Evolutionary conservation across 306 rosid species (phyloP).

Genomic region (Cercis canadensis): DNA sequence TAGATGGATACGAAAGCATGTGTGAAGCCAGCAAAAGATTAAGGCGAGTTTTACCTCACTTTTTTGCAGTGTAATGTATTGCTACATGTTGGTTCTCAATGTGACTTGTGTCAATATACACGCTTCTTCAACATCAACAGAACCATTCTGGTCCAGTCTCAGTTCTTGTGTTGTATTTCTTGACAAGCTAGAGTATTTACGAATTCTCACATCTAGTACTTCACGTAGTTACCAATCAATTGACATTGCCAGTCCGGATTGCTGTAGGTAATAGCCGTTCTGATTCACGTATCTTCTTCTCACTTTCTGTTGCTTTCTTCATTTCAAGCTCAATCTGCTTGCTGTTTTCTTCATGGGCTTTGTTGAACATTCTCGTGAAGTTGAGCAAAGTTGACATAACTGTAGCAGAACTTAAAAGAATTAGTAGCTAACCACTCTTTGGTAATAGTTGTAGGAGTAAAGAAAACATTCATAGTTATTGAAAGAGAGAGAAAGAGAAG

Average conservation of each 20-base stretch:
- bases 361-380: conserved; percentile 79
- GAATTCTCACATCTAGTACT: conserved; percentile 22
- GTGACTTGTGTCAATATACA: conserved; percentile 19
- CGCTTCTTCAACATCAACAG: conserved; percentile 30
- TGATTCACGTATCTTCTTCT: conserved; percentile 60
- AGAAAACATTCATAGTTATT: neutral
- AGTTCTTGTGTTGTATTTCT: conserved; percentile 21
- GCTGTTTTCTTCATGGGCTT: conserved; percentile 80
- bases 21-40: neutral
- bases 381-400: conserved; percentile 77
- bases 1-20: neutral
- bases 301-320: conserved; percentile 68
- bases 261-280: conserved; percentile 51
- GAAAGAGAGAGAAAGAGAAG: no score
- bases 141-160: conserved; percentile 26
- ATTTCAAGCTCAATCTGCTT: conserved; percentile 75
- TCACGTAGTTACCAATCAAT: conserved; percentile 39
- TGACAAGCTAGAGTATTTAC: conserved; percentile 35
- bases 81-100: no score
- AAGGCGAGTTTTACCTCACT: conserved; percentile 28
- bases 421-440: conserved; percentile 15
- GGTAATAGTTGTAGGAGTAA: neutral
- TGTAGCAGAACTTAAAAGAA: conserved; percentile 44
- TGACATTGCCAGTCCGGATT: conserved; percentile 57
- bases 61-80: conserved; percentile 33